A percentile compares a stretch with the other conserved stretches of the same genome.
Conservation (phyloP, 805 yeast species). For the Groenewaldozyma tartarivorans region DNA sequence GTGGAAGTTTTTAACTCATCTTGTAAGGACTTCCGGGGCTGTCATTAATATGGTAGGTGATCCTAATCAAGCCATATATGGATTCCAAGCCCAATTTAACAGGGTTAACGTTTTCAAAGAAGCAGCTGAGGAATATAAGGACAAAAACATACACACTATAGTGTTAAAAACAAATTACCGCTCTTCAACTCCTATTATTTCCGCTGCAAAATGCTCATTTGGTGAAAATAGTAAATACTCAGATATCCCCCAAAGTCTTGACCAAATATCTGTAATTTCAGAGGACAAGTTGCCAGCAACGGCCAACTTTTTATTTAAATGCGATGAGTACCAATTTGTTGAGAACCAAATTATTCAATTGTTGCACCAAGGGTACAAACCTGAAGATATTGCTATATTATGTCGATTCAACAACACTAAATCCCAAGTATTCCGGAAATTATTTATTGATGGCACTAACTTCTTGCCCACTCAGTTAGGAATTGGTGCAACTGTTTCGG, state of each 20-base stretch:
- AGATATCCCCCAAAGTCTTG: no score
- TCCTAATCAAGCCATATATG: constrained; percentile 92
- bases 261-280: constrained; percentile 3
- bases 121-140: constrained; percentile 33
- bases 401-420: constrained; percentile 45
- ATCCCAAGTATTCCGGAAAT: no score
- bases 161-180: constrained; percentile 65
- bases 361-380: constrained; percentile 27
- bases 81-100: no score
- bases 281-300: constrained; percentile 28
- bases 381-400: constrained; percentile 49
- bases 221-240: constrained; percentile 45
- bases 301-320: constrained; percentile 28
- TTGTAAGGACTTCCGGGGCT: constrained; percentile 25
- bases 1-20: constrained; percentile 50
- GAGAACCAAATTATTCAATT: constrained; percentile 47
- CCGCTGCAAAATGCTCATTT: constrained; percentile 45
- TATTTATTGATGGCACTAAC: no score
- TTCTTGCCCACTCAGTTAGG: no score
- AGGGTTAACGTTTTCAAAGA: no score
- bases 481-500: no score
- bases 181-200: constrained; percentile 59
- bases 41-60: constrained; percentile 83
- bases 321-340: constrained; percentile 51
- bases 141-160: constrained; percentile 23